Base-by-base conservation (phyloP, 2,329 filamentous ascomycete species). In the Cephalotrichum gorgonifer region DNA sequence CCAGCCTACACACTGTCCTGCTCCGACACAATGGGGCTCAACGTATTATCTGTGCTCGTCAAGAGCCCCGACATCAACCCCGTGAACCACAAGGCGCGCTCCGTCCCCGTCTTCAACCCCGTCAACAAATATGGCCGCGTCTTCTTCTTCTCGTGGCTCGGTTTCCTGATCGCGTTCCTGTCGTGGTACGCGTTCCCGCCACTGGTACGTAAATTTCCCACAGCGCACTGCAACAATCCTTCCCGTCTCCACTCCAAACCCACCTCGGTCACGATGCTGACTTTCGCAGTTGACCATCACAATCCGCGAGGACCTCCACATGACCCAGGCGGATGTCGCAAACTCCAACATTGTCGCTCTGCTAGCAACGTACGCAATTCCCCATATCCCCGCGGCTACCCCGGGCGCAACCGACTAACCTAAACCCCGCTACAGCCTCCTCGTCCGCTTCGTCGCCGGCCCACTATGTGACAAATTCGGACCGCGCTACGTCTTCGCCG, bases 141-240 rank as follows among this genome's bases (percentile, higher is more conserved):
- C 0, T 95, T 94, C 66, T 88, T 90, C 72, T 95, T 95, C 69
- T 86, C 85, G 1, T 93, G 86, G 81, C 75, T 89, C 44, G 86
- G 86, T 2, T 93, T 93, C 65, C 82, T 93, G 76, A 78, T 91
- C 48, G 85, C 86, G 7, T 95, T 95, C 67, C 87, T 88, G 76
- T 89, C 87, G 11, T 95, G 86, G 86, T 95, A 94, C 70, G 86
- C 89, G 2, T 95, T 95, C 65, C 87, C 89, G 54, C 89, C 89
- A 56, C 70, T 93, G 62, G 71, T 87, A 60, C 79, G 81, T 46
- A n/a, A n/a, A n/a, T n/a, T n/a, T n/a, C n/a, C n/a, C n/a, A n/a
- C n/a, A n/a, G n/a, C n/a, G n/a, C n/a, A n/a, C n/a, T n/a, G n/a
- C n/a, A n/a, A n/a, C n/a, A n/a, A n/a, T 28, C 26, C 30, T n/a